Evolutionary conservation across 345 rosid genomes (phyloP), one percentile per base, ranked within the genome.

Genomic region (Gossypium ekmanianum): DNA sequence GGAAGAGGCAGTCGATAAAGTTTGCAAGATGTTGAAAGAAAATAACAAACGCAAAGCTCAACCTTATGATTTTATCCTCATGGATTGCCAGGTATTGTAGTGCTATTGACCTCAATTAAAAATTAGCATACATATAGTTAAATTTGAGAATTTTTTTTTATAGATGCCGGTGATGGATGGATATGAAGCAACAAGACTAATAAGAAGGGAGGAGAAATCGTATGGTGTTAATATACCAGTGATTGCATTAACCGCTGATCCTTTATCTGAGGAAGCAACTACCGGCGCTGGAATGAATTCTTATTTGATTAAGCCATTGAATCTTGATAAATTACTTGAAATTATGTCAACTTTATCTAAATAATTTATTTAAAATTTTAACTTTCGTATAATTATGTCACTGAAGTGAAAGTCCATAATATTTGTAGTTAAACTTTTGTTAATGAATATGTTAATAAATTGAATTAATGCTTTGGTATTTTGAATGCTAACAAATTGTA

Each of bases 61-160:
- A 24, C 94, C 86, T 11, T 89, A 83, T 52, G 91, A 91, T 76
- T 87, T 56, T 78, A 83, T 94, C 65, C 73, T 94, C 76, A 94
- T 94, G 97, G 98, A 94, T 48, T 94, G 94, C 61, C 82, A 92
- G 94, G 97, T 92, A 85, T 68, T 16, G 11, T 50, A 2, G 2
- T 24, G 34, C 9, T 8, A 14, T 8, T 9, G 7, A n/a, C 11
- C 1, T 54, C 41, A 34, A 6, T 0, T 34, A 34, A 6, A 34
- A 34, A 34, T 5, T 34, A 34, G 7, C 41, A 34, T 34, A 34
- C 7, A 34, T 34, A 34, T 1, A 34, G 7, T 34, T 34, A 34
- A 34, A 4, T 11, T 2, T 45, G 12, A 45, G 13, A 8, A 1
- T n/a, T 54, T 70, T 12, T 17, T 34, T 34, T 34, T 34, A 43